Percentiles rank a stretch among this genome's conserved stretches.
Evolutionary conservation across 805 yeast genomes (phyloP).

Genomic region (Saturnispora diversa): DNA sequence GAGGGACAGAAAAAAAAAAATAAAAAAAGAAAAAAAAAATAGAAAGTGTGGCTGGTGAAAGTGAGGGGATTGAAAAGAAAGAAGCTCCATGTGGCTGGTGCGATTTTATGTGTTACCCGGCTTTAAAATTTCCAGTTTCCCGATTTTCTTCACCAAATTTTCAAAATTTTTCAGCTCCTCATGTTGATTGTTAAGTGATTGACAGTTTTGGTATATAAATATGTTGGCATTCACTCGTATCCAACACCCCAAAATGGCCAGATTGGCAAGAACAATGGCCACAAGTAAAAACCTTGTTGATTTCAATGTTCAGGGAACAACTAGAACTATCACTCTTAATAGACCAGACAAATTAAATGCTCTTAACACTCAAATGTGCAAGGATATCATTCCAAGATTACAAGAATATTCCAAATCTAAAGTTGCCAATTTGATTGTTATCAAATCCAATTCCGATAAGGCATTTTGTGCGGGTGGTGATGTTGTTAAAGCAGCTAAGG

Average conservation of each 20-base stretch:
- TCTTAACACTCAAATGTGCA: slow-evolving; percentile 66
- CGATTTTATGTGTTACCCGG: not conserved
- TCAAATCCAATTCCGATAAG: slow-evolving; percentile 57
- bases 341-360: slow-evolving; percentile 83
- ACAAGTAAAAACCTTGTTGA: slow-evolving; percentile 35
- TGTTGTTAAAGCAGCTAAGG: slow-evolving; percentile 68
- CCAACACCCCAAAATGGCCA: too few relatives aligned
- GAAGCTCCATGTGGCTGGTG: too few relatives aligned
- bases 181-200: not conserved
- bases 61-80: too few relatives aligned
- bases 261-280: slow-evolving; percentile 18
- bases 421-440: slow-evolving; percentile 54
- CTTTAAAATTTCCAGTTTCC: not conserved
- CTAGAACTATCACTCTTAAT: slow-evolving; percentile 70
- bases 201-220: not conserved
- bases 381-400: slow-evolving; percentile 61
- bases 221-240: too few relatives aligned
- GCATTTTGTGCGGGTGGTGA: slow-evolving; percentile 97
- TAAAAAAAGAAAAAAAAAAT: not conserved
- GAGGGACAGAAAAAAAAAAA: not conserved
- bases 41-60: too few relatives aligned
- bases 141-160: not conserved
- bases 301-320: slow-evolving; percentile 52
- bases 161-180: slow-evolving; percentile 2
- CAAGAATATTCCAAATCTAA: slow-evolving; percentile 68